Percentiles rank a stretch among this genome's conserved stretches.
Evolutionary conservation across 2,329 filamentous ascomycete genomes (phyloP).

Genomic region (Neoarthrinium moseri): DNA sequence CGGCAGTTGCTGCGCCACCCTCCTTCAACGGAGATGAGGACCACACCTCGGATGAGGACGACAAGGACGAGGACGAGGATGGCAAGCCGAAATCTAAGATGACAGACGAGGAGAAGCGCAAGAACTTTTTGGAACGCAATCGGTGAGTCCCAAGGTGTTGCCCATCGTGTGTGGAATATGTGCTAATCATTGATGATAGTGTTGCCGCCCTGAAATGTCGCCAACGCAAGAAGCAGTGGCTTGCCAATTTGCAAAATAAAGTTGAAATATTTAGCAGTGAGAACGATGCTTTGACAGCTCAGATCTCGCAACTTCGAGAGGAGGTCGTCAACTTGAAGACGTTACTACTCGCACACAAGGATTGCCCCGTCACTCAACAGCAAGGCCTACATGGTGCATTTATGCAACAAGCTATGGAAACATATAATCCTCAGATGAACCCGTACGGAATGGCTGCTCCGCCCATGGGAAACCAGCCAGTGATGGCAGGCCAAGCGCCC

Average conservation of each 20-base stretch:
- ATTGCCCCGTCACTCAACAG: conserved; percentile 88
- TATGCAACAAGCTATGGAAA: conserved; percentile 56
- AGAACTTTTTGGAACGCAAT: conserved; percentile 96
- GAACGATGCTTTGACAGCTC: conserved; percentile 82
- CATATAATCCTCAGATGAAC: conserved; percentile 56
- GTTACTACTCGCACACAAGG: conserved; percentile 88
- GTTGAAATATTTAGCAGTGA: conserved; percentile 91
- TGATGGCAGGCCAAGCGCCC: conserved; percentile 50
- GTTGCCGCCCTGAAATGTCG: conserved; percentile 96
- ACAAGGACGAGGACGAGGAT: conserved; percentile 51
- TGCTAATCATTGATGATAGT: conserved; percentile 45
- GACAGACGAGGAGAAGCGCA: conserved; percentile 97
- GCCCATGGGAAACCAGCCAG: conserved; percentile 49
- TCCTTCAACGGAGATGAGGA: conserved; percentile 37
- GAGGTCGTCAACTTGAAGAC: conserved; percentile 96
- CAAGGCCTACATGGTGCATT: conserved; percentile 67
- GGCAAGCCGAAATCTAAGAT: conserved; percentile 72
- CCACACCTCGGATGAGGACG: conserved; percentile 52
- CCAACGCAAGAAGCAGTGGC: conserved; percentile 98
- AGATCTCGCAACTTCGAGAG: conserved; percentile 81
- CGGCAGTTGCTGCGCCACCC: conserved; percentile 16
- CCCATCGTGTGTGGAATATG: neutral
- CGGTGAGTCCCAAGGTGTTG: conserved; percentile 59
- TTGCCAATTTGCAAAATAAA: conserved; percentile 90
- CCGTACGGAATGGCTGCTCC: conserved; percentile 55